Conservation (phyloP, 306 rosid species). For the Luffa aegyptiaca region DNA sequence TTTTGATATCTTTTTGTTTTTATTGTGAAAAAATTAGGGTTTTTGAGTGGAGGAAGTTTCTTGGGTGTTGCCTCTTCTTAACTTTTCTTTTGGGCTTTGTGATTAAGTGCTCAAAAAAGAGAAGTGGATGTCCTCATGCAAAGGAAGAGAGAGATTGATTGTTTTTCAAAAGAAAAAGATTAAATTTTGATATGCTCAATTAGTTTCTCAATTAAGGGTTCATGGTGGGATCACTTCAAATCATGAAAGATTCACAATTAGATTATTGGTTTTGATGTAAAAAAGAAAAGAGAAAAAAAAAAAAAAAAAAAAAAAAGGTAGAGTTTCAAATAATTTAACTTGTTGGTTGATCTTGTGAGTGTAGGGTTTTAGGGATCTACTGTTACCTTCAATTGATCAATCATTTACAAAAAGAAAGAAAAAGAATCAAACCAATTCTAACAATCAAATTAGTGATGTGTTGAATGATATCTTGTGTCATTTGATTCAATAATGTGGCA, state of each 20-base stretch:
- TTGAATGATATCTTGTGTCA: not conserved
- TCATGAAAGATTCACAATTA: not conserved
- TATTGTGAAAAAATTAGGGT: not conserved
- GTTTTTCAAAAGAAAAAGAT: not conserved
- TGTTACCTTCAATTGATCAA: not conserved
- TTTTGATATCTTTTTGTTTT: conserved; percentile 9
- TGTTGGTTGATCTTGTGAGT: not conserved
- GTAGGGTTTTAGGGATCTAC: not conserved
- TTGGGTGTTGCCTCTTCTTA: conserved; percentile 6
- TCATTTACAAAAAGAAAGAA: too few relatives aligned
- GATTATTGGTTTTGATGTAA: not conserved
- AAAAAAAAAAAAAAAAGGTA: not conserved
- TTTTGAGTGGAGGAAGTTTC: conserved; percentile 7
- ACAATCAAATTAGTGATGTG: not conserved
- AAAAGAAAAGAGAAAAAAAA: not conserved
- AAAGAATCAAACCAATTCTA: not conserved
- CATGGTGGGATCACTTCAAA: not conserved
- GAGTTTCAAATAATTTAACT: not conserved
- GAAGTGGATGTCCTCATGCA: conserved; percentile 11
- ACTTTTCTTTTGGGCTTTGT: conserved; percentile 22
- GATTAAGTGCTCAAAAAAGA: conserved; percentile 8
- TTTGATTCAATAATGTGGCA: not conserved
- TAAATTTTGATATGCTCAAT: not conserved
- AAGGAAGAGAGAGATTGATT: not conserved
- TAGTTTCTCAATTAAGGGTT: not conserved